Conservation (phyloP, 108 stramenopile genomes). For the Cyclotella sp. region DNA sequence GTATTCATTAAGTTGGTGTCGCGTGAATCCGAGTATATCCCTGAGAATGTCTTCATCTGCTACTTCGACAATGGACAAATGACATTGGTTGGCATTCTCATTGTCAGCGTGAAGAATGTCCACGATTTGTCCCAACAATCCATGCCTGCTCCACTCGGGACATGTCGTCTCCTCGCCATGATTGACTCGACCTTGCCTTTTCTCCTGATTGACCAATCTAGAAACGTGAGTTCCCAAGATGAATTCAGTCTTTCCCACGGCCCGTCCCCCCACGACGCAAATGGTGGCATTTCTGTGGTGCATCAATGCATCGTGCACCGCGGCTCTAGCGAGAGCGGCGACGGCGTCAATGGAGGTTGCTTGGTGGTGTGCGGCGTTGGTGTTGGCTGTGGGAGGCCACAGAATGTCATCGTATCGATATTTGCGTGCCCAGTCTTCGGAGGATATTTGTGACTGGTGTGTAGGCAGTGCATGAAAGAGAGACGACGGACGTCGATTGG, state of each 20-base stretch:
- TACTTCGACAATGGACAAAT: constrained; percentile 57
- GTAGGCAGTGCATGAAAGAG: background rate
- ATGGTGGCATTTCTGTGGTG: constrained; percentile 19
- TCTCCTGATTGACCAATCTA: constrained; percentile 4
- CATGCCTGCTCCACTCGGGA: constrained; percentile 15
- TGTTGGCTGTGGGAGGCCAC: constrained; percentile 15
- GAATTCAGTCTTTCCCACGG: constrained; percentile 33
- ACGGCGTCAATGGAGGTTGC: constrained; percentile 18
- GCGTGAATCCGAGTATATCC: constrained; percentile 48
- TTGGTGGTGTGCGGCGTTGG: no score
- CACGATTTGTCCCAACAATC: constrained; percentile 31
- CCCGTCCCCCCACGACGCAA: constrained; percentile 37
- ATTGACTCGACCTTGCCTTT: background rate
- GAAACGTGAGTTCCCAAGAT: constrained; percentile 37
- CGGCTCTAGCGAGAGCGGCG: constrained; percentile 39
- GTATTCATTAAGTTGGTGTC: constrained; percentile 30
- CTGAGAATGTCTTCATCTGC: constrained; percentile 56
- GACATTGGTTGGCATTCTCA: constrained; percentile 2
- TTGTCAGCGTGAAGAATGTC: constrained; percentile 5
- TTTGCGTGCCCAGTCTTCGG: constrained; percentile 61
- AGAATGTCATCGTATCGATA: constrained; percentile 52
- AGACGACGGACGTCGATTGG: background rate
- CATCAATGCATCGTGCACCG: constrained; percentile 18
- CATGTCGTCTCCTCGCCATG: background rate
- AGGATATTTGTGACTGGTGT: constrained; percentile 53